phyloP scores from a whole-genome alignment of 2,329 filamentous ascomycete species.

The Fusarium proliferatum region DNA sequence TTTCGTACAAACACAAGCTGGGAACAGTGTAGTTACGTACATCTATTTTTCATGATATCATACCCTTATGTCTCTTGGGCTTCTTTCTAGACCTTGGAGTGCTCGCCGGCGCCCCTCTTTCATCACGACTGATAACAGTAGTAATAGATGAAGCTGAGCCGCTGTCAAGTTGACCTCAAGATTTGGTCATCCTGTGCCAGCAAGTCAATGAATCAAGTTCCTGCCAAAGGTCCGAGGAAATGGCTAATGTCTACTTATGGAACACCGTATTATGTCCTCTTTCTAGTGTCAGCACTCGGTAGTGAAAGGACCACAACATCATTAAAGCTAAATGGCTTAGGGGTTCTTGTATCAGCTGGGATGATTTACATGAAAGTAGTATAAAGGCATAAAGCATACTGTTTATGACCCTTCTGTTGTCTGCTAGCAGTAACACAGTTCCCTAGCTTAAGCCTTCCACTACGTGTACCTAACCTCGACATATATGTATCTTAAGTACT shows the following conservation, averaged over 20 bases:
- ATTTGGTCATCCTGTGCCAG: conserved; percentile 43
- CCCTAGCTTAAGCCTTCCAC: conserved; percentile 67
- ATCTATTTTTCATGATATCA: background rate
- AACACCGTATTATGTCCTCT: conserved; percentile 57
- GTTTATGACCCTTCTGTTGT: conserved; percentile 40
- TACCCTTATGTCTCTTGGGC: background rate
- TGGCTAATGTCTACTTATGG: conserved; percentile 41
- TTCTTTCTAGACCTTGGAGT: background rate
- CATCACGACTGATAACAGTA: conserved; percentile 8
- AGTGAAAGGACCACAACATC: conserved; percentile 73
- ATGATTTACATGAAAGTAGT: conserved; percentile 23
- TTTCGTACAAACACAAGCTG: background rate
- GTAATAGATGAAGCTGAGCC: conserved; percentile 36
- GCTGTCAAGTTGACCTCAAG: conserved; percentile 32
- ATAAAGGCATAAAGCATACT: conserved; percentile 28
- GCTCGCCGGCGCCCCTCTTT: background rate
- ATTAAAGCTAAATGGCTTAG: conserved; percentile 56
- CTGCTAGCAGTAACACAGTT: conserved; percentile 10
- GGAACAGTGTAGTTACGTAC: background rate
- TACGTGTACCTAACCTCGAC: conserved; percentile 53
- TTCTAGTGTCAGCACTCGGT: conserved; percentile 66
- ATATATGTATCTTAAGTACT: conserved; percentile 78
- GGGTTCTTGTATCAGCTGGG: conserved; percentile 22
- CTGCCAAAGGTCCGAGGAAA: conserved; percentile 46
- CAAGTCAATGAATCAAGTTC: conserved; percentile 48